Base-by-base conservation (phyloP, 75 land plant genomes). In the Cunninghamia lanceolata region DNA sequence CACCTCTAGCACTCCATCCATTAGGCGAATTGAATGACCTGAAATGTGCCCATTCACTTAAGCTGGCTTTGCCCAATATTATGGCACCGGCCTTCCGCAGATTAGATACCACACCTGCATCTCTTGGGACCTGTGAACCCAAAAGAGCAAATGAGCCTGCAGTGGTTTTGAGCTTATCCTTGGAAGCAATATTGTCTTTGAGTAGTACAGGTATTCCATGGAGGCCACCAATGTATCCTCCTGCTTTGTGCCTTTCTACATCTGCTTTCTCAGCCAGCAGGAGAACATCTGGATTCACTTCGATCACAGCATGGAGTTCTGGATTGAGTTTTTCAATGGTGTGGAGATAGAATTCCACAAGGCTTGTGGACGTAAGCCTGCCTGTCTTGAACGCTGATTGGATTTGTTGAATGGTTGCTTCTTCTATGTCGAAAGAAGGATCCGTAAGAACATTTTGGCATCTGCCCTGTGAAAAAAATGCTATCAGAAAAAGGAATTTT, bases 61-160 rank as follows among this genome's bases (percentile, higher is more conserved):
- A 43, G 45, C 4, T 43, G 45, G 45, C 4, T 2, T 43, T 43
- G 45, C 45, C 45, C 45, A 43, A 43, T 43, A 43, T 43, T 43
- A 43, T 43, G 45, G 94, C 94, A 17, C 94, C 93, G 39, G 88
- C 90, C 39, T 43, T 34, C 17, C 91, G 46, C 15, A 90, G 86
- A 82, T 82, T 71, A 19, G 17, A 11, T 17, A 82, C 86, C 63
- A 90, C 86, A 42, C 88, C 88, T 17, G 91, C 86, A 30, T 90
- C 91, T 15, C 88, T 66, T n/a, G 68, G 87, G n/a, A 86, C 91
- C 73, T 43, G 4, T 43, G 4, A 43, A 43, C 4, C 45, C 4
- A 43, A 43, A 43, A 43, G 45, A 43, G 45, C 2, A 43, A 43
- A 43, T 43, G 45, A 43, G 45, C 45, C 45, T 43, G 4, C 45